Conservation (phyloP, 371 early-diverging fungal species). For the Funneliformis caledonium region DNA sequence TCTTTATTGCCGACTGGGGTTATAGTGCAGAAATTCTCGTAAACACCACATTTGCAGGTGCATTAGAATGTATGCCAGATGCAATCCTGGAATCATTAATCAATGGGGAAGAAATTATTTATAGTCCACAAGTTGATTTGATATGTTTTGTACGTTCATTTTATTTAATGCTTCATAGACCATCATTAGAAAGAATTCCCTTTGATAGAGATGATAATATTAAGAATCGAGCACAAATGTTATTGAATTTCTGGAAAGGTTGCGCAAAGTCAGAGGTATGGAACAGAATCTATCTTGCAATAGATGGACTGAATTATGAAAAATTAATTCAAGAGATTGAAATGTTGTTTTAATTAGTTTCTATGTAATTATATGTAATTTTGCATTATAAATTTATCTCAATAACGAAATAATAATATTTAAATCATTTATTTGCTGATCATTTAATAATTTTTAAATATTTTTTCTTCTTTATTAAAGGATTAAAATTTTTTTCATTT, state of each 20-base stretch:
- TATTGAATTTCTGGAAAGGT: constrained; percentile 5
- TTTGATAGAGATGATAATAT: constrained; percentile 23
- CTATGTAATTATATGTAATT: no score
- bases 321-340: background rate
- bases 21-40: background rate
- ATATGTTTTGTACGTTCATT: constrained; percentile 24
- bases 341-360: no score
- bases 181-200: constrained; percentile 8
- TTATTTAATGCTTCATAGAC: constrained; percentile 24
- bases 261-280: background rate
- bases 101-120: background rate
- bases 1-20: constrained; percentile 31
- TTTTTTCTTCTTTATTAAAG: no score
- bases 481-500: no score
- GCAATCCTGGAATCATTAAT: background rate
- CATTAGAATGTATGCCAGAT: constrained; percentile 26
- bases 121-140: background rate
- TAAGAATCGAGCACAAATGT: background rate
- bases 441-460: no score
- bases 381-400: no score
- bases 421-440: no score
- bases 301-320: background rate
- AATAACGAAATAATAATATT: no score
- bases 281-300: background rate
- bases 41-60: constrained; percentile 6